Percentiles rank a stretch among this genome's conserved stretches.
phyloP scores from a whole-genome alignment of 768 basidiomycete genomes.

The Mycena crocata region DNA sequence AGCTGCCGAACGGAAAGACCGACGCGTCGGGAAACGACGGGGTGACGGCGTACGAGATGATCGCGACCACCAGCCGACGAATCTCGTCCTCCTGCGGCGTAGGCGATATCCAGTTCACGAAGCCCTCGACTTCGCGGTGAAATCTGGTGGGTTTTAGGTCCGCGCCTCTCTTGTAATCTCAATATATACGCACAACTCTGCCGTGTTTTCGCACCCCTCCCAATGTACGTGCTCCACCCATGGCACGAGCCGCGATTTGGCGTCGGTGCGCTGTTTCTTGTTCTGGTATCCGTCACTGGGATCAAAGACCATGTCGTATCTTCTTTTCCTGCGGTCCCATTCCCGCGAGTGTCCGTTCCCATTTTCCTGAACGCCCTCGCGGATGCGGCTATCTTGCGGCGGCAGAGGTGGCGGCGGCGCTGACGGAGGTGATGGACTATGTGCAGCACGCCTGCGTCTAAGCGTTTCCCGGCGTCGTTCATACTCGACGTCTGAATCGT shows the following conservation, averaged over 20 bases:
- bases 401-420: slow-evolving; percentile 19
- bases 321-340: slow-evolving; percentile 55
- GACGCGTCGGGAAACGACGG: slow-evolving; percentile 81
- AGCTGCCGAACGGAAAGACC: slow-evolving; percentile 92
- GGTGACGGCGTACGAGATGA: slow-evolving; percentile 75
- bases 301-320: slow-evolving; percentile 56
- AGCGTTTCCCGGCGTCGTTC: too few relatives aligned
- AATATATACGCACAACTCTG: slow-evolving; percentile 76
- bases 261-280: slow-evolving; percentile 64
- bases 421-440: slow-evolving; percentile 14
- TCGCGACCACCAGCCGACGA: slow-evolving; percentile 75
- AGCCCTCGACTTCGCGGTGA: slow-evolving; percentile 88
- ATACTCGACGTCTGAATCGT: too few relatives aligned
- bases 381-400: slow-evolving; percentile 1
- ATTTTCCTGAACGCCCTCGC: not conserved
- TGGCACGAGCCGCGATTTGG: slow-evolving; percentile 67
- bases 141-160: slow-evolving; percentile 61
- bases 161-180: not conserved
- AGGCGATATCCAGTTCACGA: slow-evolving; percentile 89
- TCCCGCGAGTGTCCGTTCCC: slow-evolving; percentile 31
- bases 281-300: slow-evolving; percentile 62
- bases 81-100: slow-evolving; percentile 88
- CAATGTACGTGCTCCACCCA: slow-evolving; percentile 82
- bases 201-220: slow-evolving; percentile 79
- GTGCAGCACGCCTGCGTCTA: too few relatives aligned